phyloP scores from a whole-genome alignment of 2,329 filamentous ascomycete species.

The Cercospora zeae-maydis region DNA sequence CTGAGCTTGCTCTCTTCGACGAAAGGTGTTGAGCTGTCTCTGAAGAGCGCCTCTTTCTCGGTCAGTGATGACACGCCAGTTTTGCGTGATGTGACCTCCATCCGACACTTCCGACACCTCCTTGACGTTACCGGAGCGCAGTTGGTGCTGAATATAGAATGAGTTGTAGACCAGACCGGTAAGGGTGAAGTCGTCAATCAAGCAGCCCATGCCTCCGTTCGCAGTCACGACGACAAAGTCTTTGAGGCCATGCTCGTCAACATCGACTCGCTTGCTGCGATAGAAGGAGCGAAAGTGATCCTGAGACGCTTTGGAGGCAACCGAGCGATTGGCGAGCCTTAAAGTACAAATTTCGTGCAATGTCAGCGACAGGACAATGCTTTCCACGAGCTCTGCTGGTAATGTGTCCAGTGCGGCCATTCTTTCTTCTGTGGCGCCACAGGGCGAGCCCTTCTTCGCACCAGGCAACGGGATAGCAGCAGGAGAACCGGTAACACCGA shows the following conservation, averaged over 20 bases:
- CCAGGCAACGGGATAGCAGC: background rate
- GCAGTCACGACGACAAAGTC: slow-evolving; percentile 5
- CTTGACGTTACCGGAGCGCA: background rate
- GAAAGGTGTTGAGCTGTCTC: slow-evolving; percentile 4
- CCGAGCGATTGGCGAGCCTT: slow-evolving; percentile 7
- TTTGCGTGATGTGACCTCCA: background rate
- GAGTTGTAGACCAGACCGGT: slow-evolving; percentile 4
- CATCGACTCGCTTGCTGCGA: slow-evolving; percentile 7
- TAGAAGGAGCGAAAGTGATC: slow-evolving; percentile 12
- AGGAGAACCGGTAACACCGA: background rate
- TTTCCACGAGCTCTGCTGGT: slow-evolving; percentile 56
- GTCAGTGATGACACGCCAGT: background rate
- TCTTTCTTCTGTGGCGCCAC: background rate
- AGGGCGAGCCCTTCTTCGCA: background rate
- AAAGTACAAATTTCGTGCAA: slow-evolving; percentile 10
- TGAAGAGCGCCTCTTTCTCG: background rate
- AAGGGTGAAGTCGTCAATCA: slow-evolving; percentile 6
- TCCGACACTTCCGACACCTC: background rate
- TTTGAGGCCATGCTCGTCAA: slow-evolving; percentile 3
- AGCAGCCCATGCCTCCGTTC: slow-evolving; percentile 4
- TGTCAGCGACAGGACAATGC: background rate
- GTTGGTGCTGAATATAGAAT: background rate
- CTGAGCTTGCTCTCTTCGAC: slow-evolving; percentile 1
- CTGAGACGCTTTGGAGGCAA: slow-evolving; percentile 10
- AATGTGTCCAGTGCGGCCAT: slow-evolving; percentile 14